Base-by-base conservation (phyloP, 352 stramenopile species). In the Globisporangium solare region DNA sequence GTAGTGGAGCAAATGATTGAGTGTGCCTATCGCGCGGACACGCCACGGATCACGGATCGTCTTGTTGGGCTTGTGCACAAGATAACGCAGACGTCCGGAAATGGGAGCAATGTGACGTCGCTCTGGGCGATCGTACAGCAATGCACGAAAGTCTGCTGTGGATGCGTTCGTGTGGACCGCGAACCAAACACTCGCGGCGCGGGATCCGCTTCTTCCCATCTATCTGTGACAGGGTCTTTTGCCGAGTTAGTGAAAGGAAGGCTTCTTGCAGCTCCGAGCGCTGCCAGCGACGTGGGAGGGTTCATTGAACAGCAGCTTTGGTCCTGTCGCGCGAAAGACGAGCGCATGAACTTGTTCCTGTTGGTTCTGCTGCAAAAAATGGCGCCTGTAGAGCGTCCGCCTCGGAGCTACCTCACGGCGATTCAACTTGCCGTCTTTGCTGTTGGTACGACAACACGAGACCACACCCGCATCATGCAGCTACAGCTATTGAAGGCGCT, bases 101-200 rank as follows among this genome's bases (percentile, higher is more conserved):
- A 58, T 48, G 39, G 47, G 43, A 20, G 39, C 31, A 54, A 63
- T 48, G 47, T 49, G 10, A 52, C 59, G 31, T 31, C 75, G 18
- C 51, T 88, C 22, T 90, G 78, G 80, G 53, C 66, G 31, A 53
- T 86, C 42, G 32, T 91, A 21, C 64, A 79, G 31, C 68, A 81
- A 39, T 91, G 80, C 41, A 87, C 78, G 2, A 75, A 63, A 39
- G 59, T 74, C 24, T 89, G 78, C 47, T 89, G 76, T 45, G 76
- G 78, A 35, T 82, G 73, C 24, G 27, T 35, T 35, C 7, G 31
- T 47, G 0, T 17, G n/a, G 3, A 20, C 17, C 21, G 15, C 31
- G 46, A 14, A 12, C 31, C 43, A 21, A 47, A 13, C 24, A 17
- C 21, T 46, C 11, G 8, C 51, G 54, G 20, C 70, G n/a, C 21